phyloP scores from a whole-genome alignment of 2,329 filamentous ascomycete genomes.

The Aureobasidium sp. region DNA sequence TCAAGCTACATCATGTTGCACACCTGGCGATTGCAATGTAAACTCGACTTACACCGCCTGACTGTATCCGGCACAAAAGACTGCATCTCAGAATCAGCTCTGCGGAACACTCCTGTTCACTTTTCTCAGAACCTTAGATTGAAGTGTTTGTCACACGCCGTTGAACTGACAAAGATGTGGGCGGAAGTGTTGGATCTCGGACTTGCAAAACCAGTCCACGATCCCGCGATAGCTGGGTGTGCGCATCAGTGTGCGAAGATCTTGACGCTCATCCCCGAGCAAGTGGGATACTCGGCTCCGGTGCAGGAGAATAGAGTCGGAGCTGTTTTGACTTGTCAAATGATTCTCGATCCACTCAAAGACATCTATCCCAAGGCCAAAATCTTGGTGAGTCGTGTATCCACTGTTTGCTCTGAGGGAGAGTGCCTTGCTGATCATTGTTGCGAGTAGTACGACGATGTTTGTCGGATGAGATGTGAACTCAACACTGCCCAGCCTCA shows the following conservation, averaged over 20 bases:
- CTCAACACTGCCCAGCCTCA: background rate
- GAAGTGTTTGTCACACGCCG: conserved; percentile 1
- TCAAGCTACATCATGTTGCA: conserved; percentile 10
- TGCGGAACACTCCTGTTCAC: background rate
- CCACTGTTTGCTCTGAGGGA: too few relatives aligned
- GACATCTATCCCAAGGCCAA: conserved; percentile 11
- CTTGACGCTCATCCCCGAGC: conserved; percentile 2
- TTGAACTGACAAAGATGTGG: conserved; percentile 13
- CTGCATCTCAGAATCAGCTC: background rate
- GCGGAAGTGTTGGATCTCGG: conserved; percentile 7
- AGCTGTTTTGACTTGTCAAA: conserved; percentile 4
- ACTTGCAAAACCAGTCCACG: conserved; percentile 6
- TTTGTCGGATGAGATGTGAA: conserved; percentile 3
- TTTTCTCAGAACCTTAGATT: background rate
- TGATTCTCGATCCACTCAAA: conserved; percentile 8
- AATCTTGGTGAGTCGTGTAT: background rate
- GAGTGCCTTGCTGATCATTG: background rate
- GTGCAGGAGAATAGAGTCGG: background rate
- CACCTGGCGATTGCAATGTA: conserved; percentile 7
- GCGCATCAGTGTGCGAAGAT: conserved; percentile 13
- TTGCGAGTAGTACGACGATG: conserved; percentile 5
- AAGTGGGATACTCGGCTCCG: background rate
- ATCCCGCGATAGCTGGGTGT: conserved; percentile 8
- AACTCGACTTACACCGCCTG: background rate
- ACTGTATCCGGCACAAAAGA: background rate